A percentile compares a stretch with the other conserved stretches of the same genome.
Conservation (phyloP, 202 grass and related monocot species). For the Musa balbisiana region DNA sequence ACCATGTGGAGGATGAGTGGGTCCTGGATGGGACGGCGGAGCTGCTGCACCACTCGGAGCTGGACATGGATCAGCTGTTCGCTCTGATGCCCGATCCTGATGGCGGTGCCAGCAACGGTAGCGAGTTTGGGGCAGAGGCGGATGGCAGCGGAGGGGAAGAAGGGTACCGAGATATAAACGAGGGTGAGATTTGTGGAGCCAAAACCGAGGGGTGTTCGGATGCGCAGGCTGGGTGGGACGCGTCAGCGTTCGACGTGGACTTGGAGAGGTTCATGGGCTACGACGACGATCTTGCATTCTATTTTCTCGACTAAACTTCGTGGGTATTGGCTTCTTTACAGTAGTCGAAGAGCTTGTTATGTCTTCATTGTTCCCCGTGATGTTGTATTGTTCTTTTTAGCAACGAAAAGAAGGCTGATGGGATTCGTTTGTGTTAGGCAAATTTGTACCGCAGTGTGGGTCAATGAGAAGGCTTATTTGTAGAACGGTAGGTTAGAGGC, state of each 20-base stretch:
- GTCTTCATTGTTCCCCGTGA: no score
- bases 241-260: neutral
- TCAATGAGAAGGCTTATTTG: no score
- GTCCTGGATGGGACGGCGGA: neutral
- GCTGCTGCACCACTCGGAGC: neutral
- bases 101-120: neutral
- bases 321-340: neutral
- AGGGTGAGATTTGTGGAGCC: neutral
- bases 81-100: neutral
- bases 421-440: no score
- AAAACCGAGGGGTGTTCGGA: neutral
- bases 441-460: no score
- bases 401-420: no score
- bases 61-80: neutral
- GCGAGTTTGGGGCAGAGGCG: neutral
- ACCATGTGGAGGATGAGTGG: neutral
- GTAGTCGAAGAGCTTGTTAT: no score
- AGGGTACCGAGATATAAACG: neutral
- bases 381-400: no score
- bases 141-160: neutral
- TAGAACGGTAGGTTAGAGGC: no score
- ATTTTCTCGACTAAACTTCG: neutral
- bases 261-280: neutral
- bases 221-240: neutral
- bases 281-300: neutral